phyloP scores from a whole-genome alignment of 2,329 filamentous ascomycete species.

The Dothidotthia symphoricarpi region DNA sequence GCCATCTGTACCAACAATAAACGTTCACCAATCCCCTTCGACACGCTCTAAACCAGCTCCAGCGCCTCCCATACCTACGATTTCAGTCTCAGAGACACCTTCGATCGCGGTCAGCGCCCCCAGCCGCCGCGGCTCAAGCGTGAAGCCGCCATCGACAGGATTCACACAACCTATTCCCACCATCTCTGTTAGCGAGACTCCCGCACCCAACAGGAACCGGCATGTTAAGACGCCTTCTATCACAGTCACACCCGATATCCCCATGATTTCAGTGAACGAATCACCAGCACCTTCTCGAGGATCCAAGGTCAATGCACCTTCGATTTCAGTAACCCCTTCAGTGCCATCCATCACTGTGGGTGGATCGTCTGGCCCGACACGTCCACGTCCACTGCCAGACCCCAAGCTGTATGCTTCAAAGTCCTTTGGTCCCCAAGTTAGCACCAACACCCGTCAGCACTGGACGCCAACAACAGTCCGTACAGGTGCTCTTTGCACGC shows the following conservation, averaged over 20 bases:
- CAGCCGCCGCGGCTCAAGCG: slow-evolving; percentile 12
- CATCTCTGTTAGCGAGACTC: slow-evolving; percentile 24
- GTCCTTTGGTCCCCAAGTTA: slow-evolving; percentile 29
- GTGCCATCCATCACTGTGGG: slow-evolving; percentile 33
- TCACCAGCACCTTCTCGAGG: slow-evolving; percentile 8
- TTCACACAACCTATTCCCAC: slow-evolving; percentile 23
- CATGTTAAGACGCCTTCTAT: slow-evolving; percentile 11
- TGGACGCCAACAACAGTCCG: slow-evolving; percentile 48
- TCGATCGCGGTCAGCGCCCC: slow-evolving; percentile 22
- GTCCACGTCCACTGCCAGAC: slow-evolving; percentile 47
- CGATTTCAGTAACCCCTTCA: slow-evolving; percentile 24
- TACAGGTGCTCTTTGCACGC: slow-evolving; percentile 73
- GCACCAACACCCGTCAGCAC: slow-evolving; percentile 42
- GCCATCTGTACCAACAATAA: slow-evolving; percentile 47
- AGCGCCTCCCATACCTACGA: slow-evolving; percentile 16
- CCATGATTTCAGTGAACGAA: slow-evolving; percentile 20
- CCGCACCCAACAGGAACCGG: slow-evolving; percentile 8
- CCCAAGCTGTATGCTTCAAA: slow-evolving; percentile 46
- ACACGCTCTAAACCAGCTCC: slow-evolving; percentile 27
- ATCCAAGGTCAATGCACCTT: slow-evolving; percentile 19
- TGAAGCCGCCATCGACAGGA: slow-evolving; percentile 20
- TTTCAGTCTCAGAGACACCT: slow-evolving; percentile 26
- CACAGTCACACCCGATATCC: slow-evolving; percentile 15
- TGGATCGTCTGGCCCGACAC: slow-evolving; percentile 38
- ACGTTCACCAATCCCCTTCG: slow-evolving; percentile 46